Base-by-base conservation (phyloP, 805 yeast species). In the Metschnikowia borealis region DNA sequence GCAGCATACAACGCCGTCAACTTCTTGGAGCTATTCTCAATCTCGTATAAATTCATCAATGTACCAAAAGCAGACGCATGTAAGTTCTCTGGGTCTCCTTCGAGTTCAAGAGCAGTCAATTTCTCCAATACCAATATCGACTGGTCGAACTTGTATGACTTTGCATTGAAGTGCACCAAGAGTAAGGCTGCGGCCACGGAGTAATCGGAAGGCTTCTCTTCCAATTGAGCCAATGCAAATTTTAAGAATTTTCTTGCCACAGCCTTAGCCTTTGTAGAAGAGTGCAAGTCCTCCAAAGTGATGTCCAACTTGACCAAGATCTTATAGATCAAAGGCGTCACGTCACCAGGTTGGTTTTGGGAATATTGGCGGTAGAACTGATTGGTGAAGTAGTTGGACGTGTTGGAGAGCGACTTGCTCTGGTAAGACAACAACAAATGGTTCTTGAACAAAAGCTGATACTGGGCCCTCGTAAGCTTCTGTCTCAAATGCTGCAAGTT, bases 351-450 rank as follows among this genome's bases (percentile, higher is more conserved):
- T 47, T 58, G 66, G 32, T 61, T 62, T 33, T 43, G 29, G 4
- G 60, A 39, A 46, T 58, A 68, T 18, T 59, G 49, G 17, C 37
- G 31, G 14, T 61, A 49, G 39, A 64, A 64, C 13, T 54, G 48
- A 18, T 50, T 52, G 36, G 54, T 54, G 47, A 69, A 57, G 44
- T 66, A 66, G 13, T 51, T 59, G 5, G 68, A 62, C 2, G 57
- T 44, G 33, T 51, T 53, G 21, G 67, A 55, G 45, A 72, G 60
- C 10, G 74, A 77, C 18, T 75, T 76, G 5, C 75, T 57, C 36
- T 65, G 60, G 56, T 62, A 73, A 14, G 71, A 69, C 54, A 81
- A 66, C 29, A 77, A 55, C 29, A 77, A 54, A 58, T 74, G 74
- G 58, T 81, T 81, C 59, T 77, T 72, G 18, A 64, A 52, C 41